phyloP scores from a whole-genome alignment of 805 yeast species.

The Starmerella floricola region DNA sequence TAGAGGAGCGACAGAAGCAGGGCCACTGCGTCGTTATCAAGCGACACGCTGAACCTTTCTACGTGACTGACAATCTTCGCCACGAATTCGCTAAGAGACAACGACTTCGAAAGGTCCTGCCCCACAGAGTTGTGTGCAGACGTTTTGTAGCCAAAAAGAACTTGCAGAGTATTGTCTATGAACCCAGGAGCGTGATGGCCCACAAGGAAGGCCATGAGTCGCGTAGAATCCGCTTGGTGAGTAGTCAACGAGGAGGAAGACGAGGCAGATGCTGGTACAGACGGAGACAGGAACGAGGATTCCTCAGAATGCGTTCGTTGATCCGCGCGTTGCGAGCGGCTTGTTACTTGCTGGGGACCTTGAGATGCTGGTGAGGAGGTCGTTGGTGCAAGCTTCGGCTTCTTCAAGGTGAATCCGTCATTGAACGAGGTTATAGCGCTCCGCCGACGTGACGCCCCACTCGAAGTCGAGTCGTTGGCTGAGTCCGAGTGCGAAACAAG shows the following conservation, averaged over 20 bases:
- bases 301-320: too few relatives aligned
- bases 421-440: too few relatives aligned
- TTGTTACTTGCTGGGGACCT: conserved; percentile 3
- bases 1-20: conserved; percentile 13
- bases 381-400: neutral
- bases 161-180: conserved; percentile 3
- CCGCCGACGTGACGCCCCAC: too few relatives aligned
- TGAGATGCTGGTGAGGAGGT: conserved; percentile 18
- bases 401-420: neutral
- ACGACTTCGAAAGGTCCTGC: conserved; percentile 1
- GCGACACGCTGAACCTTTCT: neutral
- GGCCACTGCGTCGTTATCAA: conserved; percentile 1
- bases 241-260: neutral
- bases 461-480: too few relatives aligned
- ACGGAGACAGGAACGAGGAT: too few relatives aligned
- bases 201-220: conserved; percentile 8
- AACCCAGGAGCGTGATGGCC: conserved; percentile 14
- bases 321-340: too few relatives aligned
- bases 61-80: conserved; percentile 2
- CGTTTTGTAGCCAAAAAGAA: conserved; percentile 5
- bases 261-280: neutral
- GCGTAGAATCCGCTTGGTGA: neutral
- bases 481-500: too few relatives aligned
- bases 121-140: conserved; percentile 9
- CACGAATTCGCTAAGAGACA: conserved; percentile 3